Evolutionary conservation across 306 rosid genomes (phyloP), one percentile per base, ranked within the genome.

Genomic region (Cicer judaicum): DNA sequence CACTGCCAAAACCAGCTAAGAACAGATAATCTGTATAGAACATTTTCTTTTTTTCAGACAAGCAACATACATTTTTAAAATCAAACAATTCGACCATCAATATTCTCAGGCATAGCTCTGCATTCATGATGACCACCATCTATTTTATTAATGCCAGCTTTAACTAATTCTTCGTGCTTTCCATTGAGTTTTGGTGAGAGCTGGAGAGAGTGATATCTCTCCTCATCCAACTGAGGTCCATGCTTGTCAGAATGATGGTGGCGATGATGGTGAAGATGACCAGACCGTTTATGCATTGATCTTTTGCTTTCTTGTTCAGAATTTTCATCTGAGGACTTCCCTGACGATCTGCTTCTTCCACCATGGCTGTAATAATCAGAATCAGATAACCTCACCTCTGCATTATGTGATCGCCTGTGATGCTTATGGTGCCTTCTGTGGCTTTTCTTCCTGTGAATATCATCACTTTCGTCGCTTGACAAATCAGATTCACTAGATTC

Each of bases 301-400:
- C 56, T 75, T 73, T 64, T 79, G 43, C 61, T 76, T 48, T 78
- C 83, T 16, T 87, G 86, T 41, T 87, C 88, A 36, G 57, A 77
- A 69, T 71, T 75, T 69, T 82, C 92, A 66, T 90, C 94, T 13
- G 88, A 85, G 2, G 87, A 84, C 79, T 78, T 88, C 41, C 78
- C 87, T 7, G 73, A 10, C 29, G 89, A 86, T 78, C 71, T 83
- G 82, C 87, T 83, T 81, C 85, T 80, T 55, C 46, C 75, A 43
- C 68, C 57, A 36, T 4, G 62, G 36, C 67, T 68, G 14, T 63
- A 52, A 19, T 64, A 29, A 75, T 86, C 86, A 19, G 92, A 76
- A 65, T 89, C 93, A 36, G 90, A 85, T 52, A 83, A 64, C 75
- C 79, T 79, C 3, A 68, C 79, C 29, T 88, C 94, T 11, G 71